Percentiles rank a stretch among this genome's conserved stretches.
Conservation (phyloP, 257 asterid species). For the Osmanthus fragrans region DNA sequence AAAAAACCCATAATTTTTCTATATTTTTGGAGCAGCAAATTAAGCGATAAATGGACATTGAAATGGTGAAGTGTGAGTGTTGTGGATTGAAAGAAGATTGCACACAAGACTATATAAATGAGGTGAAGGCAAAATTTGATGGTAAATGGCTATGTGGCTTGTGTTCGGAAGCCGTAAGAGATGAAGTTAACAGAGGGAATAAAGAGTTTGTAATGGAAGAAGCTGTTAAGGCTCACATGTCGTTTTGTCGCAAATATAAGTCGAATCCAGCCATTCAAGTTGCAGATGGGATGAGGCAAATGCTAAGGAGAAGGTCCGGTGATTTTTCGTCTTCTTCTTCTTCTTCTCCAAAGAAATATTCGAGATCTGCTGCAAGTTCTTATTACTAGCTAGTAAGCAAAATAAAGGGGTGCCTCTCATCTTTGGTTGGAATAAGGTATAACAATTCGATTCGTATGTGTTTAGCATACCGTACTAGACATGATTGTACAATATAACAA, state of each 20-base stretch:
- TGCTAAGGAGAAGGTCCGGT: conserved; percentile 65
- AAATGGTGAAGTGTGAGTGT: conserved; percentile 81
- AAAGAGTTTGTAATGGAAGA: conserved; percentile 49
- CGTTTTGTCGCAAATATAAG: conserved; percentile 67
- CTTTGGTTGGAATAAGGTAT: not conserved
- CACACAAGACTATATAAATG: conserved; percentile 68
- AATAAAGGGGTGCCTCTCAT: not conserved
- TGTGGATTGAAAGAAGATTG: conserved; percentile 92
- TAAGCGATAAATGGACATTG: conserved; percentile 61
- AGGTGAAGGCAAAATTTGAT: conserved; percentile 63
- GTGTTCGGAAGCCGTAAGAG: conserved; percentile 87
- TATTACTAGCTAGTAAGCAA: conserved; percentile 34
- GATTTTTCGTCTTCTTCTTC: conserved; percentile 30
- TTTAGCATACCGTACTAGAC: not conserved
- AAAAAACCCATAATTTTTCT: too few relatives aligned
- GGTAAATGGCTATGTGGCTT: conserved; percentile 94
- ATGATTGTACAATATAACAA: not conserved
- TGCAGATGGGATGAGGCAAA: conserved; percentile 92
- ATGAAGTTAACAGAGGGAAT: conserved; percentile 60
- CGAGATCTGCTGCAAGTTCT: conserved; percentile 51
- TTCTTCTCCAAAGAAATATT: conserved; percentile 42
- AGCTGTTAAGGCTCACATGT: conserved; percentile 83
- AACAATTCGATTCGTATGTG: not conserved
- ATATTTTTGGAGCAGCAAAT: not conserved
- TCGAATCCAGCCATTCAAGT: conserved; percentile 77